These are phyloP conservation scores for Ceratobasidium papillatum DNA, from an alignment of 1,284 basidiomycete species.

Conservation along the genomic window DNA sequence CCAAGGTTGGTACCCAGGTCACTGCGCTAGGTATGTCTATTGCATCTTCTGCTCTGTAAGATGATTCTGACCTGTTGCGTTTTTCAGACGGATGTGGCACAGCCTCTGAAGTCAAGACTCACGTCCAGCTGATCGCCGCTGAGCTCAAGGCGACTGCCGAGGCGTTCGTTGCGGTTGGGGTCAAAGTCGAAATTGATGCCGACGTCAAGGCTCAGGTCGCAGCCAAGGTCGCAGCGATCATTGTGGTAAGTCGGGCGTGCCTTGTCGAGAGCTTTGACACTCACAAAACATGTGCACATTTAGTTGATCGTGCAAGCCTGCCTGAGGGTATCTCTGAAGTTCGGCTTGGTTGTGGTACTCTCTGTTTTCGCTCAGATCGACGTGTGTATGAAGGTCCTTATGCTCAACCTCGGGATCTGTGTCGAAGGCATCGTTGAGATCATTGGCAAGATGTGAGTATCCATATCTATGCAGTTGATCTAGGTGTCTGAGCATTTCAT, in stretches of 20 bases:
- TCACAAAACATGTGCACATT: neutral
- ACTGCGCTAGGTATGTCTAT: neutral
- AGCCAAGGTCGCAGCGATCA: neutral
- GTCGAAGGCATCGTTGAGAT: neutral
- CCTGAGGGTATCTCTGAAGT: neutral
- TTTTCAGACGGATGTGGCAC: neutral
- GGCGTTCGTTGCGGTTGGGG: neutral
- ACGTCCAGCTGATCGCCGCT: neutral
- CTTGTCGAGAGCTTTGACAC: neutral
- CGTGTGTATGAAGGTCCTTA: neutral
- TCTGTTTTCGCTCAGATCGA: neutral
- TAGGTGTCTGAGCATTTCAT: neutral
- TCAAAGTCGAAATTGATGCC: neutral
- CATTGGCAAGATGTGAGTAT: constrained; percentile 4
- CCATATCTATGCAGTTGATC: neutral
- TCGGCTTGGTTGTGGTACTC: neutral
- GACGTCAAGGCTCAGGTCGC: neutral
- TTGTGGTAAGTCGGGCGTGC: too few relatives aligned
- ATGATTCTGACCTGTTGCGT: neutral
- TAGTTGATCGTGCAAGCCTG: constrained; percentile 5
- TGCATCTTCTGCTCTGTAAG: neutral
- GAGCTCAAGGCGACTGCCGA: neutral
- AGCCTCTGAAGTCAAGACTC: neutral
- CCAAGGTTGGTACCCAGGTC: neutral
- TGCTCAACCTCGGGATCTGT: neutral